phyloP scores from a whole-genome alignment of 148 eudicot species.

The Vaccinium corymbosum region DNA sequence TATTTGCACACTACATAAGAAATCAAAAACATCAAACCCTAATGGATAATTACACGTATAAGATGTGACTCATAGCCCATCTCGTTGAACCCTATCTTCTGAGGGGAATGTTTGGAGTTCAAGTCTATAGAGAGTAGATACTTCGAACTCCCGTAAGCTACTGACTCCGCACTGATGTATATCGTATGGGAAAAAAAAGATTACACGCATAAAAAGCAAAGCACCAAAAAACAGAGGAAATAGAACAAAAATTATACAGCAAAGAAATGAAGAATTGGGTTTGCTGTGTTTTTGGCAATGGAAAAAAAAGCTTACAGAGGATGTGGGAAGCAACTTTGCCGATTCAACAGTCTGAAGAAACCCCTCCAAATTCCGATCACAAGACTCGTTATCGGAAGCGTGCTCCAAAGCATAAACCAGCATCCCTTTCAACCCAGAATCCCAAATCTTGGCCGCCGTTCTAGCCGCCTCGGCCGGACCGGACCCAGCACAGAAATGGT shows the following conservation, averaged over 20 bases:
- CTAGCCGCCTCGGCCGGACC: conserved; percentile 41
- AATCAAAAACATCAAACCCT: not conserved
- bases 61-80: too few species aligned
- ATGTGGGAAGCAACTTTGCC: conserved; percentile 40
- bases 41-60: not conserved
- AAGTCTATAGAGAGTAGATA: too few species aligned
- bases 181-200: not conserved
- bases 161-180: too few species aligned
- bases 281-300: not conserved
- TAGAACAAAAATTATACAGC: not conserved
- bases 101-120: too few species aligned
- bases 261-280: not conserved
- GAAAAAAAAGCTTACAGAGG: conserved; percentile 47
- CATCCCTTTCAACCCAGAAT: conserved; percentile 62
- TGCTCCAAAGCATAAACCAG: conserved; percentile 80
- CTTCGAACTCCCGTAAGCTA: too few species aligned
- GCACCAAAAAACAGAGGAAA: not conserved
- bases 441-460: conserved; percentile 40
- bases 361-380: conserved; percentile 50
- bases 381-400: conserved; percentile 55
- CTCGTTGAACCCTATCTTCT: too few species aligned
- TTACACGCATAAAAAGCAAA: not conserved
- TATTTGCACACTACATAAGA: not conserved
- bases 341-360: conserved; percentile 53
- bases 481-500: conserved; percentile 74